These are phyloP conservation scores for Cadophora sp. DNA, from an alignment of 2,329 filamentous ascomycete genomes.

Conservation along the genomic window DNA sequence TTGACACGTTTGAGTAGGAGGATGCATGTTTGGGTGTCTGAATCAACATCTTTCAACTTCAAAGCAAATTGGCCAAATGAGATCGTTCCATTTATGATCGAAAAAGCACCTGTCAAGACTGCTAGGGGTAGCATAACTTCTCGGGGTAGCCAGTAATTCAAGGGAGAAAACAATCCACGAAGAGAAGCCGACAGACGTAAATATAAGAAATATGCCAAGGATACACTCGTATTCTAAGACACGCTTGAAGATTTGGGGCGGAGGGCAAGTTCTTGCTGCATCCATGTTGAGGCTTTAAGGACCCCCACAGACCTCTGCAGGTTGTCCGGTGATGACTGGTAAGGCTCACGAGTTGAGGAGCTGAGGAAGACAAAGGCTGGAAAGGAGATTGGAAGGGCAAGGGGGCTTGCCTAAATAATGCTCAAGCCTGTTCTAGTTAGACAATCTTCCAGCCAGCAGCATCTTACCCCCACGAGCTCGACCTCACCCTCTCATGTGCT, in stretches of 20 bases:
- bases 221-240: constrained; percentile 4
- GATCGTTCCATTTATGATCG: constrained; percentile 3
- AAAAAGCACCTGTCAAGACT: background rate
- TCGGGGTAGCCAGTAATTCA: background rate
- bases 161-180: background rate
- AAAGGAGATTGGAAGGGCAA: too few relatives aligned
- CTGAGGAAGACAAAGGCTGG: background rate
- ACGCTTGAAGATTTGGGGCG: background rate
- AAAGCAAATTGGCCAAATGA: constrained; percentile 23
- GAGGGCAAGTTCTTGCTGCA: background rate
- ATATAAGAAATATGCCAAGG: background rate
- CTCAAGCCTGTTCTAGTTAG: background rate
- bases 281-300: constrained; percentile 1
- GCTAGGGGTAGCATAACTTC: background rate
- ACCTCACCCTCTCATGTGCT: background rate
- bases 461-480: background rate
- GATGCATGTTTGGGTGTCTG: constrained; percentile 19
- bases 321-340: background rate
- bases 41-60: constrained; percentile 21
- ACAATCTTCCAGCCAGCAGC: too few relatives aligned
- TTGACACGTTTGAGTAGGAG: constrained; percentile 22
- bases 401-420: background rate
- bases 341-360: constrained; percentile 5
- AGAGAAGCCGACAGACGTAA: background rate
- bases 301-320: constrained; percentile 7